phyloP scores from a whole-genome alignment of 345 rosid genomes.

The Streptanthus diversifolius region DNA sequence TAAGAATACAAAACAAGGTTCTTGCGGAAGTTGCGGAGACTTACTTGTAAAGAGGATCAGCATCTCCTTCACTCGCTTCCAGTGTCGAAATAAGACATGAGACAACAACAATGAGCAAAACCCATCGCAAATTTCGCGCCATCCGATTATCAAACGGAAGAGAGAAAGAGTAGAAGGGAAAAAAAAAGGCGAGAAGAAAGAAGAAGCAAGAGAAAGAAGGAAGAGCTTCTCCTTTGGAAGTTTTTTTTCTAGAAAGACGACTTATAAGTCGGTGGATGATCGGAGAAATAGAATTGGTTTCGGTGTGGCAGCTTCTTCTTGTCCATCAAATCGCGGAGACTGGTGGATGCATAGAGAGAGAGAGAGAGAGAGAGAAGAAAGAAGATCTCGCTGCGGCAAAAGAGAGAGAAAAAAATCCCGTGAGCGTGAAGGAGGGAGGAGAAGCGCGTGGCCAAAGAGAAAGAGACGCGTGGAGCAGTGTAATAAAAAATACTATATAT shows the following conservation, averaged over 20 bases:
- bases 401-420: slow-evolving; percentile 10
- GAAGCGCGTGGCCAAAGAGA: slow-evolving; percentile 28
- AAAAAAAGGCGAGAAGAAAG: background rate
- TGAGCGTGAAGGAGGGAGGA: slow-evolving; percentile 16
- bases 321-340: slow-evolving; percentile 33
- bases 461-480: slow-evolving; percentile 24
- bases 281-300: slow-evolving; percentile 12
- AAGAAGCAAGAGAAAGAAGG: background rate
- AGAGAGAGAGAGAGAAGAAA: background rate
- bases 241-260: background rate
- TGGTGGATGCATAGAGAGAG: slow-evolving; percentile 20
- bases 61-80: slow-evolving; percentile 71
- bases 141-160: slow-evolving; percentile 5
- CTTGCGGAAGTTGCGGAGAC: background rate
- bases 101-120: slow-evolving; percentile 36
- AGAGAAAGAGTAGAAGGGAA: background rate
- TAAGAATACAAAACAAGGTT: background rate
- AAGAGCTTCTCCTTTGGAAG: background rate
- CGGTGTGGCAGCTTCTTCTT: slow-evolving; percentile 22
- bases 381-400: slow-evolving; percentile 20
- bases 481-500: background rate
- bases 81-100: slow-evolving; percentile 38
- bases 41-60: slow-evolving; percentile 85
- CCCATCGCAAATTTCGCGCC: slow-evolving; percentile 37
- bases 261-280: slow-evolving; percentile 24